Percentiles rank a stretch among this genome's conserved stretches.
These are phyloP conservation scores for Candida insectalens DNA, from an alignment of 805 yeast species.

Conservation along the genomic window DNA sequence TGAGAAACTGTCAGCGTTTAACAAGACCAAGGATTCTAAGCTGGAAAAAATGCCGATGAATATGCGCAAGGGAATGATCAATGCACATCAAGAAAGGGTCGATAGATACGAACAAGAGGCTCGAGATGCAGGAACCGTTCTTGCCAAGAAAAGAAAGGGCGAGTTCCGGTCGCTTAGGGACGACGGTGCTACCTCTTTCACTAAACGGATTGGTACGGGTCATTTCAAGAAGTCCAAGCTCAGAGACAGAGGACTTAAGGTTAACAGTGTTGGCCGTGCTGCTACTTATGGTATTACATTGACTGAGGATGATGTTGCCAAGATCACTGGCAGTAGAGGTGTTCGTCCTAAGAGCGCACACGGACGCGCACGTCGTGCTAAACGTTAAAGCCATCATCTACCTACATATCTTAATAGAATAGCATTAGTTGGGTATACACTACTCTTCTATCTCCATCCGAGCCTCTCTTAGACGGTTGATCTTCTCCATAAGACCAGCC, in stretches of 20 bases:
- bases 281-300: slow-evolving; percentile 74
- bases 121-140: slow-evolving; percentile 80
- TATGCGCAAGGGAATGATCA: slow-evolving; percentile 76
- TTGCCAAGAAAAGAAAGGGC: slow-evolving; percentile 63
- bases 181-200: slow-evolving; percentile 39
- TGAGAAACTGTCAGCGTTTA: slow-evolving; percentile 34
- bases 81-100: slow-evolving; percentile 41
- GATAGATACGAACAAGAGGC: slow-evolving; percentile 66
- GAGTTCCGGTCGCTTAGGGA: slow-evolving; percentile 51
- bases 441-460: slow-evolving; percentile 26
- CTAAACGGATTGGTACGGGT: slow-evolving; percentile 43
- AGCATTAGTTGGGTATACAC: not conserved
- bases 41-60: slow-evolving; percentile 83
- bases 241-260: slow-evolving; percentile 73
- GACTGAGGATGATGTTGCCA: slow-evolving; percentile 56
- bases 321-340: slow-evolving; percentile 27
- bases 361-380: too few species aligned
- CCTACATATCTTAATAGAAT: too few species aligned
- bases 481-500: slow-evolving; percentile 40
- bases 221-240: slow-evolving; percentile 24
- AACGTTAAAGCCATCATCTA: too few species aligned
- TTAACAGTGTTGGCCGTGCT: slow-evolving; percentile 64
- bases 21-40: slow-evolving; percentile 29
- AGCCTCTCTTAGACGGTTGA: slow-evolving; percentile 44
- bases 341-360: too few species aligned